These are phyloP conservation scores for Plantago lanceolata DNA, from an alignment of 305 asterid species.

Conservation along the genomic window DNA sequence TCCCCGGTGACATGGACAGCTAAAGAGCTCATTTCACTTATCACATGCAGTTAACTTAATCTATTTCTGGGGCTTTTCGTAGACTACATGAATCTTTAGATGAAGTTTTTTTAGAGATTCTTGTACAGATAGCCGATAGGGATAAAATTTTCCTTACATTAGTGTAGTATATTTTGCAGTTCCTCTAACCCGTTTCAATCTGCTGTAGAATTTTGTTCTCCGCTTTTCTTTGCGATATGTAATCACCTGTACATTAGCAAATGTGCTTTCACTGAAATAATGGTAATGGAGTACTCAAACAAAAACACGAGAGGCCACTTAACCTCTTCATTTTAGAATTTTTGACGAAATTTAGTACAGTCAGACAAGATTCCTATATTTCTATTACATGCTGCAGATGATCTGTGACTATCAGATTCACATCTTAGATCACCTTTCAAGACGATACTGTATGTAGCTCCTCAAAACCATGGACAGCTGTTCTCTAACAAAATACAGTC, in stretches of 20 bases:
- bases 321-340: not conserved
- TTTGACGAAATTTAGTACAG: not conserved
- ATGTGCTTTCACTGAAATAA: not conserved
- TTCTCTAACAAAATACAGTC: too few species aligned
- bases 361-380: not conserved
- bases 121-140: conserved; percentile 6
- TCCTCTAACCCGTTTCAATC: conserved; percentile 3
- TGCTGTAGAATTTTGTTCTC: not conserved
- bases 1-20: conserved; percentile 69
- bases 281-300: not conserved
- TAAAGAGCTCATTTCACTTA: conserved; percentile 43
- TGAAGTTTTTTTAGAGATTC: conserved; percentile 5
- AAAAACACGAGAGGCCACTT: not conserved
- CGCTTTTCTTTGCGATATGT: not conserved
- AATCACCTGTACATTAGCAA: not conserved
- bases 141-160: not conserved
- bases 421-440: not conserved
- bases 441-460: not conserved
- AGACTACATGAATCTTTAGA: not conserved
- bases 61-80: not conserved
- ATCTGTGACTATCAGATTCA: not conserved
- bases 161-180: not conserved
- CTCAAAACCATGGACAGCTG: not conserved
- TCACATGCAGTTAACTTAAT: conserved; percentile 19
- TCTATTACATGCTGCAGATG: not conserved